Conservation (phyloP, 2,329 filamentous ascomycete species). For the Onygenales sp. region DNA sequence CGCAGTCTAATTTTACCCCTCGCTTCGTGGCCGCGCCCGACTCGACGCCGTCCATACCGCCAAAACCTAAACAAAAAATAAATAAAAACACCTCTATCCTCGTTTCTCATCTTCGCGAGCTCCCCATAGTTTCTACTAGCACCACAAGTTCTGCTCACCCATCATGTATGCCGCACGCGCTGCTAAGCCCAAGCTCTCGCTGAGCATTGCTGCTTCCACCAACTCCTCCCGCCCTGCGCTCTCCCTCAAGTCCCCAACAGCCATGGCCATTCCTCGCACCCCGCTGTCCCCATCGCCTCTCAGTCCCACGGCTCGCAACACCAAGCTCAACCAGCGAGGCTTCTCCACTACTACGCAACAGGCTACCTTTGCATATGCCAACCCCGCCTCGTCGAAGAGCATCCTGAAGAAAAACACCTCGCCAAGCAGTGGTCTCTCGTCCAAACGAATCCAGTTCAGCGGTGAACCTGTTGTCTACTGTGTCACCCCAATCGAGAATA, state of each 20-base stretch:
- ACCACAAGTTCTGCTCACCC: neutral
- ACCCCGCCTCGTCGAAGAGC: conserved; percentile 36
- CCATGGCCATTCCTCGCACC: conserved; percentile 26
- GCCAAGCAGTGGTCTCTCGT: conserved; percentile 9
- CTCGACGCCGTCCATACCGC: neutral
- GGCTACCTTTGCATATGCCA: conserved; percentile 33
- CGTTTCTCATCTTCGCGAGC: neutral
- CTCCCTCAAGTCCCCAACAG: conserved; percentile 34
- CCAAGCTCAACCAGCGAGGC: conserved; percentile 25
- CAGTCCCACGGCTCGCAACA: conserved; percentile 32
- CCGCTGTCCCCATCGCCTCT: conserved; percentile 35
- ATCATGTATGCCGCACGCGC: conserved; percentile 33
- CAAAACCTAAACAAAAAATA: neutral
- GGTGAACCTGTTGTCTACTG: conserved; percentile 36
- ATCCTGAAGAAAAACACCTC: conserved; percentile 35
- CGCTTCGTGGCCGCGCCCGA: conserved; percentile 1
- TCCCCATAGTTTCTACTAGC: neutral
- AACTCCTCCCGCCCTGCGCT: conserved; percentile 26
- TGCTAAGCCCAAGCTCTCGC: conserved; percentile 37
- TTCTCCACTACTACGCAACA: conserved; percentile 31
- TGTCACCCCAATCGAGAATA: conserved; percentile 40
- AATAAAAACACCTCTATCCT: neutral
- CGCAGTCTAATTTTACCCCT: neutral
- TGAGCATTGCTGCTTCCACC: conserved; percentile 33
- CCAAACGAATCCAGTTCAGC: conserved; percentile 35